A percentile compares a stretch with the other conserved stretches of the same genome.
Conservation (phyloP, 140 eudicot species). For the Bidens hawaiensis region DNA sequence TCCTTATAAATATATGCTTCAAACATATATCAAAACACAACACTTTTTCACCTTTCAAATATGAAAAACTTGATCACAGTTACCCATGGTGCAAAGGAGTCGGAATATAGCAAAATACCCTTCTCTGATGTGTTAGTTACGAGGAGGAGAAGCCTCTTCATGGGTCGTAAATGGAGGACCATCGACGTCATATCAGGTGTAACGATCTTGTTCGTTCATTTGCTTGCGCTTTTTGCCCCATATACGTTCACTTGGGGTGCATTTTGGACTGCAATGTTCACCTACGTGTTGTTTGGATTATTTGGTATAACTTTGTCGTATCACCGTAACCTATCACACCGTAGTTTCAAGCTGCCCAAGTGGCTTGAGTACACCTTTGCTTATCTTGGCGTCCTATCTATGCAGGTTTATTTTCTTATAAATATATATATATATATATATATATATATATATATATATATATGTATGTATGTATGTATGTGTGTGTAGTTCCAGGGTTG, state of each 20-base stretch:
- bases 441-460: no score
- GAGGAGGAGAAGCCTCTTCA: no score
- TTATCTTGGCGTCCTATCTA: not conserved
- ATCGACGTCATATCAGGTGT: slow-evolving; percentile 36
- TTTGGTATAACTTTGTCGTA: not conserved
- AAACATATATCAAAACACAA: no score
- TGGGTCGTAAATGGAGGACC: slow-evolving; percentile 49
- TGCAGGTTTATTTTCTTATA: not conserved
- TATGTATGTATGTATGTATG: no score
- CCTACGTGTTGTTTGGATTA: not conserved
- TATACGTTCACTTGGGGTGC: not conserved
- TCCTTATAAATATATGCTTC: no score
- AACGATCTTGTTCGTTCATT: slow-evolving; percentile 41
- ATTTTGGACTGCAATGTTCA: no score
- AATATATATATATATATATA: no score
- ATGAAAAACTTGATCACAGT: no score
- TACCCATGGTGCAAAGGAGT: not conserved
- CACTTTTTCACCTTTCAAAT: no score
- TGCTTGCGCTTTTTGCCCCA: slow-evolving; percentile 13
- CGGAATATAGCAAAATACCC: no score
- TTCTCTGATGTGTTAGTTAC: no score
- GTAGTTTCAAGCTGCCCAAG: not conserved
- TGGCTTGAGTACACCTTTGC: slow-evolving; percentile 1
- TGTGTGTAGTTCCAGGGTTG: no score
- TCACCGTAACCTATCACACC: not conserved